Percentiles rank a stretch among this genome's conserved stretches.
Conservation (phyloP, 2,329 filamentous ascomycete genomes). For the Polytolypa hystricis region DNA sequence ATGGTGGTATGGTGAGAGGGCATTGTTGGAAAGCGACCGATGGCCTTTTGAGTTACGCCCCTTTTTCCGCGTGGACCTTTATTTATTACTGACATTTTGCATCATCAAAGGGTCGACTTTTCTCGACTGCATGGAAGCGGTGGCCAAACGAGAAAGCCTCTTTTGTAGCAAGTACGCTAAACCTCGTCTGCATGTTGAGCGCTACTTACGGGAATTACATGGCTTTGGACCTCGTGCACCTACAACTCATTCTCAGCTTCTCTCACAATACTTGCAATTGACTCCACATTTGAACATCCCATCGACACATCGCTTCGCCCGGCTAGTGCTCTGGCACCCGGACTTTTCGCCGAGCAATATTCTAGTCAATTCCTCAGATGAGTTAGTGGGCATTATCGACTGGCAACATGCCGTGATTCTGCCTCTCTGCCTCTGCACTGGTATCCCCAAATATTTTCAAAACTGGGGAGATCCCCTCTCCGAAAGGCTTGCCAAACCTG, state of each 20-base stretch:
- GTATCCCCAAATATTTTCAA: conserved; percentile 24
- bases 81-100: too few species aligned
- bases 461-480: conserved; percentile 23
- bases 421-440: conserved; percentile 19
- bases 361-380: conserved; percentile 16
- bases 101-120: too few species aligned
- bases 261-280: conserved; percentile 17
- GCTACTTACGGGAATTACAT: conserved; percentile 16
- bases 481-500: conserved; percentile 13
- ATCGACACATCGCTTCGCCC: conserved; percentile 9
- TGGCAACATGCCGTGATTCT: conserved; percentile 22
- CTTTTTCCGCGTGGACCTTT: too few species aligned
- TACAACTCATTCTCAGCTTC: conserved; percentile 11
- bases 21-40: conserved; percentile 12
- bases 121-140: conserved; percentile 11
- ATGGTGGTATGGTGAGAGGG: conserved; percentile 18
- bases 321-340: conserved; percentile 17
- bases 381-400: conserved; percentile 21
- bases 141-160: conserved; percentile 17
- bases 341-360: conserved; percentile 23
- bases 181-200: conserved; percentile 14
- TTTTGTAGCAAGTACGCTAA: conserved; percentile 16
- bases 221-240: conserved; percentile 10
- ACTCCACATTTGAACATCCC: conserved; percentile 14
- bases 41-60: conserved; percentile 19